Conservation (phyloP, 163 green algal genomes). For the Volvox carteri region DNA sequence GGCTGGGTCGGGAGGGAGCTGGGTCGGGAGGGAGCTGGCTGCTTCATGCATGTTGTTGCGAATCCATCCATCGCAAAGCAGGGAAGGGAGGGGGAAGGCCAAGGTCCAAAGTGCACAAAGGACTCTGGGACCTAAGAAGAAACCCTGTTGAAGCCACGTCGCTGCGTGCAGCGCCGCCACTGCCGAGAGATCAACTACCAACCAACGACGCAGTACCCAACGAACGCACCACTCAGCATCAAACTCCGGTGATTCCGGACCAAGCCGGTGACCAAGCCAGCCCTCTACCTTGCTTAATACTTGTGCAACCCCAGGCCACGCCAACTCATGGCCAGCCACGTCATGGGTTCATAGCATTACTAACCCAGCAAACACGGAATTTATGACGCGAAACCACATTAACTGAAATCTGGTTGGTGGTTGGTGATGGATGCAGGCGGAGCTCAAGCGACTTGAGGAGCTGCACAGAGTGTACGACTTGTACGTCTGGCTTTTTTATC, state of each 20-base stretch:
- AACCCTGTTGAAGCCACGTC: too few relatives aligned
- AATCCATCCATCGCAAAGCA: neutral
- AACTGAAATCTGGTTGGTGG: neutral
- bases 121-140: too few relatives aligned
- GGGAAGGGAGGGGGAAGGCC: neutral
- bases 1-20: neutral
- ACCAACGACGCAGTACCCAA: too few relatives aligned
- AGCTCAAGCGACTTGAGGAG: conserved; percentile 55
- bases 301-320: neutral
- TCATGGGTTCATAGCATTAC: neutral
- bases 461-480: conserved; percentile 56
- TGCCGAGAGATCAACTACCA: too few relatives aligned
- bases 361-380: neutral
- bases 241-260: neutral
- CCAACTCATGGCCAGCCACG: neutral
- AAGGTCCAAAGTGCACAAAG: too few relatives aligned
- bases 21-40: neutral
- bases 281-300: neutral
- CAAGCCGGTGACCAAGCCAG: neutral
- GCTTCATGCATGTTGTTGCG: neutral
- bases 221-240: too few relatives aligned
- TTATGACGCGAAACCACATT: neutral
- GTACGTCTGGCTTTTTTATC: conserved; percentile 60
- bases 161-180: too few relatives aligned
- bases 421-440: conserved; percentile 7